phyloP scores from a whole-genome alignment of 1,284 basidiomycete genomes.

The Inonotus obliquus region DNA sequence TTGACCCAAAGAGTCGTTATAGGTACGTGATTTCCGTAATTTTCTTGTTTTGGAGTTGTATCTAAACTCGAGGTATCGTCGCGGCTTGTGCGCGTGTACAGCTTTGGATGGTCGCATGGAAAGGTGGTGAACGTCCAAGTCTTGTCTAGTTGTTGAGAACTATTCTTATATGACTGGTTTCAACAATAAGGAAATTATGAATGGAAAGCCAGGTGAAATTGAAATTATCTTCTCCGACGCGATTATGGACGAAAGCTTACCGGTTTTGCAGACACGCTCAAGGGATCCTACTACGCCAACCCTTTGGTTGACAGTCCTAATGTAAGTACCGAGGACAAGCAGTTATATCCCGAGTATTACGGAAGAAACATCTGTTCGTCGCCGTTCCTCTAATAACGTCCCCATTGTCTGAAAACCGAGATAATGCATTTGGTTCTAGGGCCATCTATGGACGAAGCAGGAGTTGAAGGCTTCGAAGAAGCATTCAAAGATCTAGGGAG shows the following conservation, averaged over 20 bases:
- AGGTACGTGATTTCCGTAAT: slow-evolving; percentile 43
- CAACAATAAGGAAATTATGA: slow-evolving; percentile 78
- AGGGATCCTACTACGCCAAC: slow-evolving; percentile 92
- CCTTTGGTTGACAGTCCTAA: slow-evolving; percentile 63
- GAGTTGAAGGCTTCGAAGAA: slow-evolving; percentile 72
- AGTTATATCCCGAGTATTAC: slow-evolving; percentile 74
- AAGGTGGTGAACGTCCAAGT: slow-evolving; percentile 47
- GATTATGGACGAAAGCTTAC: slow-evolving; percentile 7
- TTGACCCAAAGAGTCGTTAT: slow-evolving; percentile 62
- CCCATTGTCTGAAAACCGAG: too few relatives aligned
- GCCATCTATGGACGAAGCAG: slow-evolving; percentile 58
- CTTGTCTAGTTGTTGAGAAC: background rate
- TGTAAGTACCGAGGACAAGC: slow-evolving; percentile 48
- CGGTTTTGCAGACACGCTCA: slow-evolving; percentile 58
- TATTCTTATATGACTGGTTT: background rate
- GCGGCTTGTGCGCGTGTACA: slow-evolving; percentile 25
- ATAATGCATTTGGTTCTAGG: slow-evolving; percentile 39
- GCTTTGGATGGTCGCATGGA: slow-evolving; percentile 93
- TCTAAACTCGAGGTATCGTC: background rate
- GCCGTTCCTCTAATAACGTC: background rate
- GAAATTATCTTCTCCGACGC: slow-evolving; percentile 16
- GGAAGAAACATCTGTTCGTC: slow-evolving; percentile 68
- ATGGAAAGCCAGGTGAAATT: slow-evolving; percentile 73
- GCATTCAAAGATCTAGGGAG: slow-evolving; percentile 81
- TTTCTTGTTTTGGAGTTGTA: background rate